Evolutionary conservation across 345 rosid genomes (phyloP), one percentile per base, ranked within the genome.

Genomic region (Litchi chinensis): DNA sequence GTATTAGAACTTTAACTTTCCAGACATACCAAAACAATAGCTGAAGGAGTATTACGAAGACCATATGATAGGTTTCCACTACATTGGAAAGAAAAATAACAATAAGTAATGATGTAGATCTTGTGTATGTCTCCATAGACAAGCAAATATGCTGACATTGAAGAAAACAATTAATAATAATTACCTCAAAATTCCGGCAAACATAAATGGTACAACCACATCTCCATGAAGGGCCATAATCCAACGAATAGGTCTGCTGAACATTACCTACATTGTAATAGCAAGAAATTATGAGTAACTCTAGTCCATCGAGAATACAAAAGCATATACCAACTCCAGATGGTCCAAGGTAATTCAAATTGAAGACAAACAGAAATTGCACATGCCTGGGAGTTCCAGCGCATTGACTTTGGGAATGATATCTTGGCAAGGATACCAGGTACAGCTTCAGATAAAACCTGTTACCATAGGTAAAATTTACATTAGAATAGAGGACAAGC

Each of bases 191-290:
- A 92, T 82, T 75, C 99, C 99, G 84, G 97, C 95, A 89, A 89
- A 92, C 3, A 75, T 80, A 84, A 95, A 93, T 65, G 98, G 99
- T 82, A 95, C 92, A 76, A 91, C 83, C 63, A 81, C 85, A 76
- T 89, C 92, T 77, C 99, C 99, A 74, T 93, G 97, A 79, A 95
- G 84, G 81, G 98, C 97, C 93, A 93, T 79, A 80, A 95, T 88
- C 99, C 99, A 95, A 80, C 97, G 97, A 78, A 95, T 80, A 56
- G 99, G 99, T 82, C 99, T 87, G 88, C 98, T 92, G 86, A 95
- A 95, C 84, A 87, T 62, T 64, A 92, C 89, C 99, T 95, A 85
- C 56, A 85, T 75, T 73, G 82, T 59, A 80, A 81, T 73, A 75
- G 80, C 73, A 77, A 62, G 41, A 28, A 67, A 80, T 74, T 52